phyloP scores from a whole-genome alignment of 225 moss, liverwort and hornwort species.

The Neckera pumila region DNA sequence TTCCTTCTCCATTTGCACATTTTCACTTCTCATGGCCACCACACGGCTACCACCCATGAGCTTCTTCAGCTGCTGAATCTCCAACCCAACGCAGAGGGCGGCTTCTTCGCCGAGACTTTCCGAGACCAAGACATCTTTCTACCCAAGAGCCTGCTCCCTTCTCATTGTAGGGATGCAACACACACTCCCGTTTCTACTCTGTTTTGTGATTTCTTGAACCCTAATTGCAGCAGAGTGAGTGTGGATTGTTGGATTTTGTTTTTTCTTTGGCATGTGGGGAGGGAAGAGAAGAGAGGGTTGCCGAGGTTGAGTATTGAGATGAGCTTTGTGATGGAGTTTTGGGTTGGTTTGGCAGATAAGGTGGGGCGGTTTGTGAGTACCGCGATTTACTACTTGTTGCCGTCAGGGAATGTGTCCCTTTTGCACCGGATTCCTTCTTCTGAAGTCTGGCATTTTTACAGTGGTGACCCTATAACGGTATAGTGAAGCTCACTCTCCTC shows the following conservation, averaged over 20 bases:
- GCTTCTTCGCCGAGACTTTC: slow-evolving; percentile 57
- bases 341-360: slow-evolving; percentile 29
- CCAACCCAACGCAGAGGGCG: slow-evolving; percentile 58
- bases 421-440: slow-evolving; percentile 62
- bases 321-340: background rate
- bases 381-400: slow-evolving; percentile 59
- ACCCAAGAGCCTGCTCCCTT: background rate
- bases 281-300: background rate
- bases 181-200: background rate
- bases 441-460: slow-evolving; percentile 85
- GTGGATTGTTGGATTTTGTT: background rate
- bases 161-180: background rate
- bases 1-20: background rate
- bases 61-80: slow-evolving; percentile 34
- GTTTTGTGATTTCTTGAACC: background rate
- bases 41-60: slow-evolving; percentile 1
- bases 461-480: slow-evolving; percentile 67
- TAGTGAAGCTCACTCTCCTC: background rate
- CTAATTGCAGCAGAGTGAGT: background rate
- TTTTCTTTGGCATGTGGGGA: background rate
- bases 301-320: background rate
- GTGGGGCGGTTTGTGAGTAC: slow-evolving; percentile 62
- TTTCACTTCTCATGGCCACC: background rate
- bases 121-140: slow-evolving; percentile 33
- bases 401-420: slow-evolving; percentile 48